Base-by-base conservation (phyloP, 2,329 filamentous ascomycete species). In the Hypoxylon sp. region DNA sequence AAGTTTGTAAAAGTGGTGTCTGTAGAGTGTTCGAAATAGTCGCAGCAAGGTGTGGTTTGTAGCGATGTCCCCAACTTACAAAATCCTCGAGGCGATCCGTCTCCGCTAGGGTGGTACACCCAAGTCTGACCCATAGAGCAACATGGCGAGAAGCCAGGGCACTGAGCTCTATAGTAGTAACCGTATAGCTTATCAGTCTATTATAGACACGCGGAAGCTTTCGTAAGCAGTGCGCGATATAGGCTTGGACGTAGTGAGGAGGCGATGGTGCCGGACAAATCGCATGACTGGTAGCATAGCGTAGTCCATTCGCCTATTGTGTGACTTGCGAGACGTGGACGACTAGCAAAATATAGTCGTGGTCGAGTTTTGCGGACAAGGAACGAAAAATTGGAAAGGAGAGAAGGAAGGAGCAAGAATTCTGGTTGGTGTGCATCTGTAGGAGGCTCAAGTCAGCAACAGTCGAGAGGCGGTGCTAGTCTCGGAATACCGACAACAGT, bases 401-500 rank as follows among this genome's bases (percentile, higher is more conserved):
- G 32, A 57, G 37, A 43, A 30, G 29, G 11, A 46, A 56, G 30
- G 45, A 52, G 25, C 3, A 43, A 34, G 12, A 45, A 12, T 21
- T n/a, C 7, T 11, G 23, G 25, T 53, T 43, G 43, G 54, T 3
- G 19, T 39, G 25, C 19, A 32, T 64, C 67, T 64, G 60, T 27
- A 16, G 19, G 50, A 62, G 27, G 46, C 34, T 59, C 43, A 59
- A 39, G 61, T 69, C 53, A 67, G 67, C 60, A 29, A 64, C 21
- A 23, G 59, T 59, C 37, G 29, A 57, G 61, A 48, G 25, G 47
- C 27, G 59, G 56, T 45, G 52, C 29, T 16, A 25, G 47, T 61
- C 51, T 65, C 52, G 62, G 63, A 66, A 63, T 66, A 58, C 59
- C 51, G 60, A 68, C 54, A 54, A 53, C 39, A 66, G 62, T 52